Base-by-base conservation (phyloP, 371 early-diverging fungal genomes). In the Rhizopus sp. region DNA sequence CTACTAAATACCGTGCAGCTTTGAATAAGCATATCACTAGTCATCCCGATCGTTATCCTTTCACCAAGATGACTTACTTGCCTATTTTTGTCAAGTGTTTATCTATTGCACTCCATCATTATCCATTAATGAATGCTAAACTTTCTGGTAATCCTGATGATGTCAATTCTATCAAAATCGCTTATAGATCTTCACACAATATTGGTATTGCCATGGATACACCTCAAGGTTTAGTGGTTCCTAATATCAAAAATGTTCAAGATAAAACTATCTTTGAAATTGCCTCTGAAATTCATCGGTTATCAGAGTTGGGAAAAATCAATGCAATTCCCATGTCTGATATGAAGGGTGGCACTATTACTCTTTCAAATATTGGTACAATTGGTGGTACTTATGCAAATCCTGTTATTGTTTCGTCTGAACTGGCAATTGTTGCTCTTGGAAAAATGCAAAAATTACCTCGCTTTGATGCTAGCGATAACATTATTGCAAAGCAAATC, bases 121-220 rank as follows among this genome's bases (percentile, higher is more conserved):
- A 82, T 72, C 97, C 97, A 4, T 81, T 96, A 12, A 71, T 97
- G 60, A 98, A 98, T 61, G 89, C 95, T 12, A 70, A 75, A 30
- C 53, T 98, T 1, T 44, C 86, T 3, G 68, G 62, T 10, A 70
- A 75, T 53, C 64, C 53, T 23, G 73, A 74, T 7, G 79, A 81
- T 58, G 61, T 75, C 15, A 70, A 64, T 9, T 68, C 71, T 6
- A 84, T 88, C 31, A 70, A 81, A 58, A 66, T 96, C 35, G 75
- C 74, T 50, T 95, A 89, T 70, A 84, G 94, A 35, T 70, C 78
- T 3, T 69, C 80, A 3, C 97, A 97, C 68, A 95, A 97, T 69
- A 91, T 98, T 62, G 95, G 96, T 53, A 73, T 98, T 40, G 99
- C 99, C 30, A 95, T 98, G 94, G 99, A 97, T 65, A 94, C 98